Evolutionary conservation across 768 basidiomycete species (phyloP).

Genomic region (Naganishia onofrii): DNA sequence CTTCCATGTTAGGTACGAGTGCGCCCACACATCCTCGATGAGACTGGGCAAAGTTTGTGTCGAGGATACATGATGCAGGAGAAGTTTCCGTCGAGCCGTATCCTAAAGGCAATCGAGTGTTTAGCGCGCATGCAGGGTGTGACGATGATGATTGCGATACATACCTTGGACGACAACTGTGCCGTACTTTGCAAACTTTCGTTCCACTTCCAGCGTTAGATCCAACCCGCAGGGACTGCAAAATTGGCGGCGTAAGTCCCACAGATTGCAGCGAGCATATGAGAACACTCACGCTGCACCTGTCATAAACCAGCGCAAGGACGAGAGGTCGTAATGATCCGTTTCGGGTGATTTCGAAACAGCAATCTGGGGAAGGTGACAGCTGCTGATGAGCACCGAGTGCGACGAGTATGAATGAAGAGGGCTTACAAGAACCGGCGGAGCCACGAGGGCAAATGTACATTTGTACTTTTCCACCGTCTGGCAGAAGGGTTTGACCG

Average conservation of each 20-base stretch:
- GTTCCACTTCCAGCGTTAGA: slow-evolving; percentile 59
- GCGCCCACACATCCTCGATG: slow-evolving; percentile 68
- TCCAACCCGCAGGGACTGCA: slow-evolving; percentile 64
- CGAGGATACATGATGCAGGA: slow-evolving; percentile 64
- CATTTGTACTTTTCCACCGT: slow-evolving; percentile 61
- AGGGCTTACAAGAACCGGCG: slow-evolving; percentile 67
- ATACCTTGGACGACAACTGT: slow-evolving; percentile 35
- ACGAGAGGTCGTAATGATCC: slow-evolving; percentile 65
- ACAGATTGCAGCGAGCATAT: too few relatives aligned
- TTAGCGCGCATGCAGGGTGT: not conserved
- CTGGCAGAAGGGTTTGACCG: slow-evolving; percentile 23
- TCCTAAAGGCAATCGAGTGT: not conserved
- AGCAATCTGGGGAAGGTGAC: slow-evolving; percentile 41
- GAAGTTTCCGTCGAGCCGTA: slow-evolving; percentile 76
- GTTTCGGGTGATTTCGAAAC: slow-evolving; percentile 66
- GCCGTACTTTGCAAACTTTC: slow-evolving; percentile 43
- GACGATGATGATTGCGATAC: not conserved
- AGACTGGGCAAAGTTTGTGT: slow-evolving; percentile 52
- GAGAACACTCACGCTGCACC: slow-evolving; percentile 76
- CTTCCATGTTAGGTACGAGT: slow-evolving; percentile 72
- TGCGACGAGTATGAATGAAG: not conserved
- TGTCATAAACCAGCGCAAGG: slow-evolving; percentile 62
- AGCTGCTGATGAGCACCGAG: too few relatives aligned
- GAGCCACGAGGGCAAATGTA: slow-evolving; percentile 55
- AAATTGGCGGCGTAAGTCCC: too few relatives aligned